A percentile compares a stretch with the other conserved stretches of the same genome.
Evolutionary conservation across 2,329 filamentous ascomycete species (phyloP).

Genomic region (Fusarium sp.): DNA sequence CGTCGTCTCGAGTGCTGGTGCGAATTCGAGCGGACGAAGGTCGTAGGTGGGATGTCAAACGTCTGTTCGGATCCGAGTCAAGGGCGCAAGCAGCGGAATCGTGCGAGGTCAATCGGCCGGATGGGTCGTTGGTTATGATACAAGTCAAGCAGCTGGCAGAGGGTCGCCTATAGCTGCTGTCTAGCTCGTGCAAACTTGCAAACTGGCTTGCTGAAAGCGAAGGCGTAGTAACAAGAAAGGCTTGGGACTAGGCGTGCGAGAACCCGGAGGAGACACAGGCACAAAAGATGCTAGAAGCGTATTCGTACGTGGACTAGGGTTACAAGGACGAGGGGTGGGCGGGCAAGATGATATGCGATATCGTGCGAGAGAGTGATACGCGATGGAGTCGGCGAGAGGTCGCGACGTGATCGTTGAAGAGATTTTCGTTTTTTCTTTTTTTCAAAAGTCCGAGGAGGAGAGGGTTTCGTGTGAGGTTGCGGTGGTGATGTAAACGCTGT

Average conservation of each 20-base stretch:
- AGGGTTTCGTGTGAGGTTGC: conserved; percentile 48
- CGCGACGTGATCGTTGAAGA: conserved; percentile 37
- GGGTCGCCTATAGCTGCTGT: conserved; percentile 32
- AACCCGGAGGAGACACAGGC: conserved; percentile 40
- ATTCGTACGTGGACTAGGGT: conserved; percentile 32
- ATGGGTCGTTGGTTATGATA: conserved; percentile 29
- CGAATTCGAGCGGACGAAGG: conserved; percentile 37
- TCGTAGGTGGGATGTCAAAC: conserved; percentile 32
- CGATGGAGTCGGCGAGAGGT: conserved; percentile 31
- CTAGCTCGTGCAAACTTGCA: conserved; percentile 35
- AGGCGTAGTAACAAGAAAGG: conserved; percentile 34
- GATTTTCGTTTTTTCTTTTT: conserved; percentile 36
- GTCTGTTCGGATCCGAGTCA: conserved; percentile 42
- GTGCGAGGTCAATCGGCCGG: conserved; percentile 38
- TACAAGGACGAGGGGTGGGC: conserved; percentile 33
- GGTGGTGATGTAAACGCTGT: conserved; percentile 50
- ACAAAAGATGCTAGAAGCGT: conserved; percentile 45
- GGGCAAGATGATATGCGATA: conserved; percentile 40
- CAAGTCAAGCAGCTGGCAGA: conserved; percentile 27
- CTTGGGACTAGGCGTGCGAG: conserved; percentile 34
- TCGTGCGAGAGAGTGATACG: conserved; percentile 42
- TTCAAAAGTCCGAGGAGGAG: conserved; percentile 35
- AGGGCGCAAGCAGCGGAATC: conserved; percentile 36
- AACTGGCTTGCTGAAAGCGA: conserved; percentile 31
- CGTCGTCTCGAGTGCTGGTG: conserved; percentile 37